Evolutionary conservation across 768 basidiomycete species (phyloP).

Genomic region (Pholiota microspora): DNA sequence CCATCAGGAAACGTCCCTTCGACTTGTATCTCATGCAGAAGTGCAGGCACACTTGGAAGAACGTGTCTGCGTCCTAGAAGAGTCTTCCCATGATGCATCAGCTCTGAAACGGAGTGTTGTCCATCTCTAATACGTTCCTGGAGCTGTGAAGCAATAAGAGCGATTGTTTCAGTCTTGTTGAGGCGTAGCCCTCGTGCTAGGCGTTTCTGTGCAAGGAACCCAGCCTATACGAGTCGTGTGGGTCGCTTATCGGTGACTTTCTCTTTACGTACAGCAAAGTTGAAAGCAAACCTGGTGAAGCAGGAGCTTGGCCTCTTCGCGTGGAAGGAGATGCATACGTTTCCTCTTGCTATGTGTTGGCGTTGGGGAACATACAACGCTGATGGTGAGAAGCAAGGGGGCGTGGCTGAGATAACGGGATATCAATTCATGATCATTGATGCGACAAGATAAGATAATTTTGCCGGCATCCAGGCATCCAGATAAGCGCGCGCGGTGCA

Average conservation of each 20-base stretch:
- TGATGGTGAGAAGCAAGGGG: neutral
- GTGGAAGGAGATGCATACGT: constrained; percentile 67
- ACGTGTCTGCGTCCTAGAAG: constrained; percentile 90
- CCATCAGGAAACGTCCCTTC: constrained; percentile 91
- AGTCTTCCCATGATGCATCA: constrained; percentile 93
- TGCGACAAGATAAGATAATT: too few species aligned
- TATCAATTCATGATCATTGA: too few species aligned
- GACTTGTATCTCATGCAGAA: constrained; percentile 87
- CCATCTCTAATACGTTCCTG: constrained; percentile 97
- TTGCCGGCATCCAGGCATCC: too few species aligned
- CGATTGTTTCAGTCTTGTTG: constrained; percentile 85
- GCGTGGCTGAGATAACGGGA: neutral
- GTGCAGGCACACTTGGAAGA: constrained; percentile 70
- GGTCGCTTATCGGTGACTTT: neutral
- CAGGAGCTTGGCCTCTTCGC: constrained; percentile 73
- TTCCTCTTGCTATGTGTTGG: neutral
- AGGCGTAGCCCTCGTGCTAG: constrained; percentile 90
- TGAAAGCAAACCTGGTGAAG: constrained; percentile 56
- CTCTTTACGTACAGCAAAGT: neutral
- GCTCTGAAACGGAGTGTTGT: constrained; percentile 72
- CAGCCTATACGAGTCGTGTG: constrained; percentile 47
- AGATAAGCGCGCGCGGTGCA: neutral
- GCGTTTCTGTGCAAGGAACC: constrained; percentile 89
- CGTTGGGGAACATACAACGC: too few species aligned
- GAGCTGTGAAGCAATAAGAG: constrained; percentile 87